Conservation (phyloP, 2,329 filamentous ascomycete genomes). For the Lecanoromycetidae sp. region DNA sequence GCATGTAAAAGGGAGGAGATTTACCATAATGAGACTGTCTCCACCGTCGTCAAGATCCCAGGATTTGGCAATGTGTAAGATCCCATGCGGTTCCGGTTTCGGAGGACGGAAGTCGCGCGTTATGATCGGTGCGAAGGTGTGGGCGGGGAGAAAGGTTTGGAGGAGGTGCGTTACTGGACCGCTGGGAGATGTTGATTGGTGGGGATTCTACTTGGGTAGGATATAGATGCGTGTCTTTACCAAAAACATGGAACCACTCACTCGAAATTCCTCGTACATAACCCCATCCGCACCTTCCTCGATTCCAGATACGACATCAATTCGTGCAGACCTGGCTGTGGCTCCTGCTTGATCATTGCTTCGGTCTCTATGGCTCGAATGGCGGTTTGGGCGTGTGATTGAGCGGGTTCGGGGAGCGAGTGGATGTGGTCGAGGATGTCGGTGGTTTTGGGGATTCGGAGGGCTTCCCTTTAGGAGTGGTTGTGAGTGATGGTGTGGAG, state of each 20-base stretch:
- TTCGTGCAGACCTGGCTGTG: slow-evolving; percentile 64
- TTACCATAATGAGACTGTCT: slow-evolving; percentile 46
- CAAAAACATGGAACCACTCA: slow-evolving; percentile 24
- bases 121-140: slow-evolving; percentile 64
- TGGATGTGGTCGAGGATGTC: slow-evolving; percentile 91
- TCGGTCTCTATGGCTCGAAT: slow-evolving; percentile 68
- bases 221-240: too few species aligned
- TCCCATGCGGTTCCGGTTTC: slow-evolving; percentile 79
- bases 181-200: slow-evolving; percentile 23
- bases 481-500: neutral
- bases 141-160: slow-evolving; percentile 56
- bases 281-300: slow-evolving; percentile 55
- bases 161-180: slow-evolving; percentile 64
- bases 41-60: slow-evolving; percentile 53
- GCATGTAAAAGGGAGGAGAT: neutral
- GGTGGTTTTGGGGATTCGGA: slow-evolving; percentile 56
- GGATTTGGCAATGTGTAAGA: slow-evolving; percentile 66
- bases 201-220: neutral
- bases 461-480: slow-evolving; percentile 36
- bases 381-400: slow-evolving; percentile 54
- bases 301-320: slow-evolving; percentile 73
- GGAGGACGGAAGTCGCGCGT: slow-evolving; percentile 73
- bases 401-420: slow-evolving; percentile 49
- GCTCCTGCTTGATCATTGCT: slow-evolving; percentile 67
- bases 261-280: slow-evolving; percentile 93